Percentiles rank a stretch among this genome's conserved stretches.
phyloP scores from a whole-genome alignment of 2,329 filamentous ascomycete genomes.

The Gliomastix tumulicola region DNA sequence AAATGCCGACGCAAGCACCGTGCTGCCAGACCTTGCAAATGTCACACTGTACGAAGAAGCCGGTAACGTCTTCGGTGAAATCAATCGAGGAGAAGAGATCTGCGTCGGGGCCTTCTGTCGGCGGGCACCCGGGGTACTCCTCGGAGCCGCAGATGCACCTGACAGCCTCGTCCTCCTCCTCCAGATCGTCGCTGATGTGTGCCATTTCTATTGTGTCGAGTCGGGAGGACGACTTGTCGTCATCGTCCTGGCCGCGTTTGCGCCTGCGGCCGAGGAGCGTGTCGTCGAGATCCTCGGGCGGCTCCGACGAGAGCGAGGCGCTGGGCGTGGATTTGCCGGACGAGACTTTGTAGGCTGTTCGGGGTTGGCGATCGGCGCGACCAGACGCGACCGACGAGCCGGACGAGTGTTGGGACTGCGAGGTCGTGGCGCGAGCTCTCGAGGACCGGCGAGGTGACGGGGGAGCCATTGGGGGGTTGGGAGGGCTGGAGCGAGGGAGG shows the following conservation, averaged over 20 bases:
- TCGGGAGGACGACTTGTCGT: conserved; percentile 36
- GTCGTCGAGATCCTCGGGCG: conserved; percentile 61
- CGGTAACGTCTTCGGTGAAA: conserved; percentile 78
- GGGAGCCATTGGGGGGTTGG: conserved; percentile 53
- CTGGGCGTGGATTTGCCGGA: conserved; percentile 73
- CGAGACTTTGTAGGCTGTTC: conserved; percentile 63
- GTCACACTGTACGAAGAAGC: conserved; percentile 97
- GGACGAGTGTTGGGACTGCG: conserved; percentile 70
- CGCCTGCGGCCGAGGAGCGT: conserved; percentile 69
- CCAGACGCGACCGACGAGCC: conserved; percentile 73
- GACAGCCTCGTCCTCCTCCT: conserved; percentile 86
- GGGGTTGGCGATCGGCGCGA: conserved; percentile 67
- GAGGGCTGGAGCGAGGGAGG: conserved; percentile 17
- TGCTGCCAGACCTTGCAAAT: conserved; percentile 98
- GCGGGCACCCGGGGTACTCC: conserved; percentile 83
- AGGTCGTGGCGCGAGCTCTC: conserved; percentile 75
- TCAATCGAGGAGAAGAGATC: conserved; percentile 53
- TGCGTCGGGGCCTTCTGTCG: conserved; percentile 51
- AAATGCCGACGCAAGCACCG: conserved; percentile 93
- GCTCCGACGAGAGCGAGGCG: conserved; percentile 64
- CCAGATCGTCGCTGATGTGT: conserved; percentile 63
- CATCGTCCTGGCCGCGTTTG: conserved; percentile 66
- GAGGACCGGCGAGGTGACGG: conserved; percentile 79
- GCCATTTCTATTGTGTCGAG: conserved; percentile 40
- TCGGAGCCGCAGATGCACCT: conserved; percentile 91